phyloP scores from a whole-genome alignment of 2,329 filamentous ascomycete genomes.

The Botrytis byssoidea region DNA sequence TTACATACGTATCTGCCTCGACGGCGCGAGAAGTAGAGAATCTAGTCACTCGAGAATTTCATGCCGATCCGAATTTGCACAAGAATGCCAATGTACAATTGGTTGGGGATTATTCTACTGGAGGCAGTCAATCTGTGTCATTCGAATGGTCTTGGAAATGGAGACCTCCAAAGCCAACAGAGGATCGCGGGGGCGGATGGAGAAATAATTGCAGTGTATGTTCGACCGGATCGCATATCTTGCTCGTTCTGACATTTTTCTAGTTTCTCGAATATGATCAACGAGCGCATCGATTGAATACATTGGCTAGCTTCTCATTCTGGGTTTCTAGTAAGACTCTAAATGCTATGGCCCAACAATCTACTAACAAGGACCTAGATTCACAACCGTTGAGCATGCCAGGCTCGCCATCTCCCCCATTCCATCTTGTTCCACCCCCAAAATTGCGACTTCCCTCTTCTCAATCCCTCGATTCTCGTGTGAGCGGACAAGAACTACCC shows the following conservation, averaged over 20 bases:
- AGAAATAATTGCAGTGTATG: slow-evolving; percentile 87
- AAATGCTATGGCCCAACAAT: slow-evolving; percentile 6
- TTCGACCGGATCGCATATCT: slow-evolving; percentile 22
- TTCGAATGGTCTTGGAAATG: slow-evolving; percentile 98
- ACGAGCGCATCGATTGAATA: slow-evolving; percentile 82
- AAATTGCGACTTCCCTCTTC: slow-evolving; percentile 81
- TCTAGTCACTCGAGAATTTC: slow-evolving; percentile 89
- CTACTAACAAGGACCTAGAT: slow-evolving; percentile 31
- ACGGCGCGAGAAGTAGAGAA: slow-evolving; percentile 87
- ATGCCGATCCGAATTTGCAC: slow-evolving; percentile 94
- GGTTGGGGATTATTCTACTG: slow-evolving; percentile 87
- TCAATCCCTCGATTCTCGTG: slow-evolving; percentile 80
- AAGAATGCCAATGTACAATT: slow-evolving; percentile 95
- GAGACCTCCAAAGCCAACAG: slow-evolving; percentile 78
- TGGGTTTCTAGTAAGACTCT: slow-evolving; percentile 75
- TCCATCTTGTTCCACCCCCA: slow-evolving; percentile 70
- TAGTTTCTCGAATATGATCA: slow-evolving; percentile 97
- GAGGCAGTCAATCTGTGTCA: slow-evolving; percentile 76
- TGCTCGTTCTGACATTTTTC: slow-evolving; percentile 27
- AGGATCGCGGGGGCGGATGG: slow-evolving; percentile 90
- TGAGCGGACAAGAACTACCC: slow-evolving; percentile 66
- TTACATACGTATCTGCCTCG: slow-evolving; percentile 90
- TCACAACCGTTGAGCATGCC: slow-evolving; percentile 52
- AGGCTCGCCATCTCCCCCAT: slow-evolving; percentile 66
- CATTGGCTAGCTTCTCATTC: slow-evolving; percentile 89